Evolutionary conservation across 768 basidiomycete species (phyloP), one percentile per base, ranked within the genome.

Genomic region (Lactifluus echinatus): DNA sequence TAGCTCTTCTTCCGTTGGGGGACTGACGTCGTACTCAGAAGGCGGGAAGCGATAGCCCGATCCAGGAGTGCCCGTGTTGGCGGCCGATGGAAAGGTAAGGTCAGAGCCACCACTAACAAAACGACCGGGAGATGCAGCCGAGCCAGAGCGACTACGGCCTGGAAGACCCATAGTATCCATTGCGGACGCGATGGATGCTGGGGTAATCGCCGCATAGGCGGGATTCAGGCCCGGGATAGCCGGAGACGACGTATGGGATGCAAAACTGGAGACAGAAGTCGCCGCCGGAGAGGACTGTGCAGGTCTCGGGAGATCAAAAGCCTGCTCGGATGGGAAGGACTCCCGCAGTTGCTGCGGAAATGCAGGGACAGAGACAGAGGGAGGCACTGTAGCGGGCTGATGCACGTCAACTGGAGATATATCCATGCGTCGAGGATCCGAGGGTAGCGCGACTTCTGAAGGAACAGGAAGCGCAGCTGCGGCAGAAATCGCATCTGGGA

Each of bases 221-320:
- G 70, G 57, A 19, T 65, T 63, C 31, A 72, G 60, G 61, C 68
- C 70, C 28, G 68, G 67, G 36, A 68, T 53, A 7, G 69, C 64
- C 37, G 71, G 70, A 17, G 70, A 70, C 7, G 72, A 71, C 4
- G 65, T 62, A 50, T 71, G 70, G 14, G 71, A 72, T 33, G 65
- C 60, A 28, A 62, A 69, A 42, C 68, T 68, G 26, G 70, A 71
- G 45, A 63, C 66, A 21, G 70, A 68, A 2, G 67, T 67, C 28
- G 66, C 65, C 43, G 66, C 67, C 42, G 70, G 70, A 33, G 71
- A 72, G 45, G 71, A 67, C 15, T 66, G 66, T 14, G 67, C 55
- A 51, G 63, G 64, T 53, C 65, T 66, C 15, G 68, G 55, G 44
- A 57, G 34, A 45, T 69, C 68, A 52, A 65, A 51, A 15, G 24